Percentiles rank a stretch among this genome's conserved stretches.
phyloP scores from a whole-genome alignment of 306 rosid species.

The Casuarina equisetifolia region DNA sequence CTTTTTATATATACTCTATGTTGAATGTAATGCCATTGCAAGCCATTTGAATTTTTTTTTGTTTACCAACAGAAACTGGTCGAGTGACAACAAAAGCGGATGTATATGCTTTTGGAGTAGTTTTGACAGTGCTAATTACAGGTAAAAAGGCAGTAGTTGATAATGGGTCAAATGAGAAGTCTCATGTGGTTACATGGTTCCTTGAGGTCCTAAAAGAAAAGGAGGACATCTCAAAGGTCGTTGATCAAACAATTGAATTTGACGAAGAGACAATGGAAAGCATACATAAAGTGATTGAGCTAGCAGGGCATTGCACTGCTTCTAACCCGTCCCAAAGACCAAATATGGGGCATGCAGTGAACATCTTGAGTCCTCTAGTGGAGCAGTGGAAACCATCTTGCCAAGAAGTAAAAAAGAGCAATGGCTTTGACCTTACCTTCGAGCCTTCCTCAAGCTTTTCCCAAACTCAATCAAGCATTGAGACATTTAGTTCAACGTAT shows the following conservation, averaged over 20 bases:
- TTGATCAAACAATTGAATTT: constrained; percentile 65
- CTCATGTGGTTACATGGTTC: too few species aligned
- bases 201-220: constrained; percentile 34
- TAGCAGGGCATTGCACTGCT: constrained; percentile 81
- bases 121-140: too few species aligned
- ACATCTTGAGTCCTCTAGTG: constrained; percentile 6
- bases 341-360: not conserved
- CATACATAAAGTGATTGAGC: constrained; percentile 74
- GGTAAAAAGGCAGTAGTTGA: too few species aligned
- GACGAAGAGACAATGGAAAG: constrained; percentile 87
- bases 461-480: too few species aligned
- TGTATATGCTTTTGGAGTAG: too few species aligned
- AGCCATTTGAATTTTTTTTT: too few species aligned
- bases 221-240: constrained; percentile 78
- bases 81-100: too few species aligned
- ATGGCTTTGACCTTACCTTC: not conserved
- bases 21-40: too few species aligned
- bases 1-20: constrained; percentile 73
- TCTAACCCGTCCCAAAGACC: constrained; percentile 78
- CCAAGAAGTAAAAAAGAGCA: not conserved
- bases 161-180: too few species aligned
- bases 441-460: too few species aligned
- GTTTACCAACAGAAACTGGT: too few species aligned
- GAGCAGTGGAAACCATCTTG: not conserved
- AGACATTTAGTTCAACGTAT: too few species aligned